These are phyloP conservation scores for Babjeviella inositovora DNA, from an alignment of 805 yeast genomes.

Conservation along the genomic window DNA sequence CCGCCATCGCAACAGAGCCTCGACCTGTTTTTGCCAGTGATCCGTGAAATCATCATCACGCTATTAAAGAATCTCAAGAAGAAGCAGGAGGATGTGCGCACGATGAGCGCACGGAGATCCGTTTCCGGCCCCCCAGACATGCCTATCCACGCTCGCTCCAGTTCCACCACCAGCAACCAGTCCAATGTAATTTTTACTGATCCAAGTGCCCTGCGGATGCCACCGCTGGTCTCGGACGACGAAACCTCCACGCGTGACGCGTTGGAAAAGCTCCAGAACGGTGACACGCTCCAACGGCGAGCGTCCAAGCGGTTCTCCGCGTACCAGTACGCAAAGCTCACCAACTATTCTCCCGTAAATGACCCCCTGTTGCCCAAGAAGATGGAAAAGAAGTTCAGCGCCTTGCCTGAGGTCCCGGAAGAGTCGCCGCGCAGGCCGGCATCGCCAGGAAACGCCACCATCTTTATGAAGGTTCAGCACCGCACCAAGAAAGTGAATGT, in stretches of 20 bases:
- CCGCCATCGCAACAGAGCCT: slow-evolving; percentile 72
- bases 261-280: slow-evolving; percentile 61
- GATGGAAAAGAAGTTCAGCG: slow-evolving; percentile 9
- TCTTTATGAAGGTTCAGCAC: slow-evolving; percentile 34
- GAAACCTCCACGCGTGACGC: slow-evolving; percentile 26
- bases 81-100: slow-evolving; percentile 49
- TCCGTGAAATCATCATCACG: slow-evolving; percentile 73
- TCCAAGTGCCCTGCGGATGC: neutral
- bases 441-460: too few species aligned
- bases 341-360: slow-evolving; percentile 21
- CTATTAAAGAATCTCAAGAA: slow-evolving; percentile 65
- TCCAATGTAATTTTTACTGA: slow-evolving; percentile 1
- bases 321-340: slow-evolving; percentile 70
- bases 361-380: slow-evolving; percentile 10
- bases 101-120: slow-evolving; percentile 12
- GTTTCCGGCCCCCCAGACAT: slow-evolving; percentile 12
- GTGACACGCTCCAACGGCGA: slow-evolving; percentile 72
- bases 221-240: neutral
- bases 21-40: slow-evolving; percentile 68
- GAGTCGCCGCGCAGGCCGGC: slow-evolving; percentile 8
- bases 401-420: slow-evolving; percentile 3
- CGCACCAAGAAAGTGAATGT: slow-evolving; percentile 37
- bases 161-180: neutral
- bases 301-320: slow-evolving; percentile 93
- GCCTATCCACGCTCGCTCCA: neutral